Evolutionary conservation across 2,329 filamentous ascomycete genomes (phyloP).

Genomic region (Xylaria sp.): DNA sequence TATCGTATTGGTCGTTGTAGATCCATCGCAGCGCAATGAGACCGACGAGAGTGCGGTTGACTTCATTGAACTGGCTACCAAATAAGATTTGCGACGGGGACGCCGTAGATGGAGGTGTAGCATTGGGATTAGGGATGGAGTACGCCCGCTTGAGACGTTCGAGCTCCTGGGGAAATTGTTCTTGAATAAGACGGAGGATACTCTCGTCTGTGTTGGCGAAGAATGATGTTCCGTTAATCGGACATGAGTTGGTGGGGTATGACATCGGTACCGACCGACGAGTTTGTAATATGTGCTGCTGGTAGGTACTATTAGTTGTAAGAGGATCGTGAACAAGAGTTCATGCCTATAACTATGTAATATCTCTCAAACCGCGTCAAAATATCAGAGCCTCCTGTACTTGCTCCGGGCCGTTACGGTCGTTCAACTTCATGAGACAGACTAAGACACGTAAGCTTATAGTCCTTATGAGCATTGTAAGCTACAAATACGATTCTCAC

Average conservation of each 20-base stretch:
- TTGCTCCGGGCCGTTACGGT: no score
- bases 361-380: no score
- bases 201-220: constrained; percentile 32
- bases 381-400: no score
- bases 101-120: constrained; percentile 21
- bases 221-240: constrained; percentile 5
- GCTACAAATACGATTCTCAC: no score
- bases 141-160: constrained; percentile 47
- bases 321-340: no score
- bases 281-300: background rate
- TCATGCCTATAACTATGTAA: no score
- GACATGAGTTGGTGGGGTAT: no score
- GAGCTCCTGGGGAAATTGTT: constrained; percentile 46
- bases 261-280: constrained; percentile 3
- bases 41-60: constrained; percentile 54
- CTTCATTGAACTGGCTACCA: constrained; percentile 50
- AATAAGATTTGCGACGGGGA: constrained; percentile 49
- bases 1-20: constrained; percentile 49
- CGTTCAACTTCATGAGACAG: no score
- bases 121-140: constrained; percentile 37
- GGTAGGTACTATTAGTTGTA: background rate
- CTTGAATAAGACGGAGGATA: constrained; percentile 43
- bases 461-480: no score
- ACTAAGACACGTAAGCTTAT: no score
- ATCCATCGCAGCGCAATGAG: constrained; percentile 53